Percentiles rank a stretch among this genome's conserved stretches.
phyloP scores from a whole-genome alignment of 306 rosid genomes.

The Cercis canadensis region DNA sequence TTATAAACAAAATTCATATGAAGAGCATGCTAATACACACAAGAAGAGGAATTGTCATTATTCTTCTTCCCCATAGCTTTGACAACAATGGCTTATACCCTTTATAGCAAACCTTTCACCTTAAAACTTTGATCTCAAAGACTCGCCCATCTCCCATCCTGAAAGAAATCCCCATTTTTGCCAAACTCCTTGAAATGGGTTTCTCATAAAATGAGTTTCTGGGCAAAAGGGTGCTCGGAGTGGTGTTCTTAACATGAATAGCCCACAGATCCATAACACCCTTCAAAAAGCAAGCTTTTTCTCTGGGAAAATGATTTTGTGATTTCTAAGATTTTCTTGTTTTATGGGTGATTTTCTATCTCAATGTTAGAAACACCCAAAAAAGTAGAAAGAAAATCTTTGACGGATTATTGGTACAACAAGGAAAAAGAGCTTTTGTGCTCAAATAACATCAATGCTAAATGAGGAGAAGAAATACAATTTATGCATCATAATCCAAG shows the following conservation, averaged over 20 bases:
- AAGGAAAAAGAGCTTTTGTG: neutral
- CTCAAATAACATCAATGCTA: slow-evolving; percentile 8
- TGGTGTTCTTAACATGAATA: slow-evolving; percentile 55
- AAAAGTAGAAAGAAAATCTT: too few relatives aligned
- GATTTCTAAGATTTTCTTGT: neutral
- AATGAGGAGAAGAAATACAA: neutral
- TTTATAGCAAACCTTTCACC: slow-evolving; percentile 44
- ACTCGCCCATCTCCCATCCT: slow-evolving; percentile 44
- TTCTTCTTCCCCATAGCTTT: slow-evolving; percentile 75
- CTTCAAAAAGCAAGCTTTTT: neutral
- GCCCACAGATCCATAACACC: slow-evolving; percentile 79
- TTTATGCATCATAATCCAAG: slow-evolving; percentile 24
- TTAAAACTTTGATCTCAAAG: slow-evolving; percentile 54
- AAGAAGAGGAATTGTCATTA: slow-evolving; percentile 61
- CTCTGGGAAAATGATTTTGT: neutral
- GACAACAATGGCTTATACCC: slow-evolving; percentile 48
- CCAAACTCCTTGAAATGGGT: slow-evolving; percentile 51
- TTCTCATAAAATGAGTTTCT: slow-evolving; percentile 51
- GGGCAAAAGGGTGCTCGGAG: slow-evolving; percentile 45
- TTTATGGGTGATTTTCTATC: too few relatives aligned
- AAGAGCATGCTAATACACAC: slow-evolving; percentile 33
- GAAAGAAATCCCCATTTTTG: slow-evolving; percentile 44
- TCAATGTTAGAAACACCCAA: too few relatives aligned
- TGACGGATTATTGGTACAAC: too few relatives aligned
- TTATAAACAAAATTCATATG: neutral